Percentiles rank a stretch among this genome's conserved stretches.
Conservation (phyloP, 805 yeast genomes). For the Myxozyma neglecta region DNA sequence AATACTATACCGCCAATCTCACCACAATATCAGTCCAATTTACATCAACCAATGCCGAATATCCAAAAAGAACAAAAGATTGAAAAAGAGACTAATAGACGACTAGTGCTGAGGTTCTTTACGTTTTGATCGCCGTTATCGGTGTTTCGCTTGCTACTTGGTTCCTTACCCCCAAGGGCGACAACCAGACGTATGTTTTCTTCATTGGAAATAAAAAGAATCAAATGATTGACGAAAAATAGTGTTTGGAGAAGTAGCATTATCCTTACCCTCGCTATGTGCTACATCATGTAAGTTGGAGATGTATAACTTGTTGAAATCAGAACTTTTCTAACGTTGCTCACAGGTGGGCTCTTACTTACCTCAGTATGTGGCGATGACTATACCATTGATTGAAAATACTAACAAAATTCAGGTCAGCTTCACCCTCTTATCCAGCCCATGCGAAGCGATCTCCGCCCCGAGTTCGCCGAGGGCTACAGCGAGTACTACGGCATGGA, state of each 20-base stretch:
- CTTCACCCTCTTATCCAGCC: constrained; percentile 85
- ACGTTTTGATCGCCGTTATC: constrained; percentile 31
- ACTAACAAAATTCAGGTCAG: constrained; percentile 46
- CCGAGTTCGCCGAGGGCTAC: constrained; percentile 55
- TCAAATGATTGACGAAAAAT: not conserved
- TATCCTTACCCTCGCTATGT: constrained; percentile 64
- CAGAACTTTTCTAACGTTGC: not conserved
- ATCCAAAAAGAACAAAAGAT: not conserved
- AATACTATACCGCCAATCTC: no score
- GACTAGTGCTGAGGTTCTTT: constrained; percentile 29
- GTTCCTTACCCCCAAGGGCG: constrained; percentile 35
- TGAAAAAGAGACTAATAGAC: not conserved
- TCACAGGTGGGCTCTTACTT: constrained; percentile 71
- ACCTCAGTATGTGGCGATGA: constrained; percentile 47
- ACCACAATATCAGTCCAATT: not conserved
- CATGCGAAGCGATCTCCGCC: constrained; percentile 80
- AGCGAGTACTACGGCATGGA: constrained; percentile 29
- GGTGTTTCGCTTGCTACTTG: constrained; percentile 31
- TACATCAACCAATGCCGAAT: not conserved
- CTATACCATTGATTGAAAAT: not conserved
- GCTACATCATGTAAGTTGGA: constrained; percentile 55
- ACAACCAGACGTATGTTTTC: constrained; percentile 33
- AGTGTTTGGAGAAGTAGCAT: constrained; percentile 60
- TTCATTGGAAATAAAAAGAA: not conserved
- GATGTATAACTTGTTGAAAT: not conserved